Evolutionary conservation across 2,329 filamentous ascomycete species (phyloP).

Genomic region (Graphiopsis chlorocephala): DNA sequence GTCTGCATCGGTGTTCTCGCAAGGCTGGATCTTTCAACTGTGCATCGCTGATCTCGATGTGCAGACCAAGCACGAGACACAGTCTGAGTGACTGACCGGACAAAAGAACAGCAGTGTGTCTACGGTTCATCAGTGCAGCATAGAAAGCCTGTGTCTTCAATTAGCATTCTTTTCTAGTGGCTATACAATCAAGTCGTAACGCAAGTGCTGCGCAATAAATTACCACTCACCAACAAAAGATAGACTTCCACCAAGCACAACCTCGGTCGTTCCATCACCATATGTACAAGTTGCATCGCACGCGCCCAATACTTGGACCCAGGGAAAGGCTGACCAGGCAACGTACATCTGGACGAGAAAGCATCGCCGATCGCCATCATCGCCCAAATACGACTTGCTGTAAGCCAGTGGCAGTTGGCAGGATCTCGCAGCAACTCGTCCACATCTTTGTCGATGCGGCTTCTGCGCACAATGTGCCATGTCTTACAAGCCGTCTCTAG

Average conservation of each 20-base stretch:
- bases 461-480: slow-evolving; percentile 45
- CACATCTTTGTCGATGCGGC: slow-evolving; percentile 38
- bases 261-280: slow-evolving; percentile 43
- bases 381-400: slow-evolving; percentile 44
- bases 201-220: neutral
- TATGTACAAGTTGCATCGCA: slow-evolving; percentile 40
- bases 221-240: slow-evolving; percentile 41
- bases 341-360: slow-evolving; percentile 42
- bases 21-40: slow-evolving; percentile 39
- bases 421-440: slow-evolving; percentile 40
- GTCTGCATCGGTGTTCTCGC: slow-evolving; percentile 33
- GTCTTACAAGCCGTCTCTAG: slow-evolving; percentile 40
- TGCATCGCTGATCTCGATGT: slow-evolving; percentile 40
- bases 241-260: slow-evolving; percentile 46
- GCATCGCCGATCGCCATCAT: slow-evolving; percentile 49
- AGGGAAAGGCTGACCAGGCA: slow-evolving; percentile 39
- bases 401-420: slow-evolving; percentile 34
- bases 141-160: slow-evolving; percentile 41
- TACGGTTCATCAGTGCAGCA: slow-evolving; percentile 44
- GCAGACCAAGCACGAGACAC: slow-evolving; percentile 45
- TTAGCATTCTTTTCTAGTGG: neutral
- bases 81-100: slow-evolving; percentile 47
- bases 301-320: slow-evolving; percentile 45
- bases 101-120: slow-evolving; percentile 45
- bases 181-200: neutral